These are phyloP conservation scores for Populus euphratica DNA, from an alignment of 345 rosid species.

Conservation along the genomic window DNA sequence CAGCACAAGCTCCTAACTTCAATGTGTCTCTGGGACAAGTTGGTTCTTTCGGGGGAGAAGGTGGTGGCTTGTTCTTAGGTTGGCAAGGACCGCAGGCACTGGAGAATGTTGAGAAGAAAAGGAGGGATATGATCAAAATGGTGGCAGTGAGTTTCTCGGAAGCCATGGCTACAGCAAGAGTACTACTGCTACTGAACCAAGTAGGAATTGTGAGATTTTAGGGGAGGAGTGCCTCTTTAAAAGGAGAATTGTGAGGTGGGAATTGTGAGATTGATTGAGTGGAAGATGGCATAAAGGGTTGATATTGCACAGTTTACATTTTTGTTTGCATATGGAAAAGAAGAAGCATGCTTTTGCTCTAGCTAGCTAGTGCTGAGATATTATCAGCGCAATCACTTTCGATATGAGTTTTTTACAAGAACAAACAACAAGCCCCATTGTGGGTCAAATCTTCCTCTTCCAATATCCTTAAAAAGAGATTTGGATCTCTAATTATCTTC, in stretches of 20 bases:
- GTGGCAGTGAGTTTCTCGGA: slow-evolving; percentile 22
- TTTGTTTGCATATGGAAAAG: slow-evolving; percentile 31
- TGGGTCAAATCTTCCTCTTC: background rate
- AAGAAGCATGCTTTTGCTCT: background rate
- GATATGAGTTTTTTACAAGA: too few relatives aligned
- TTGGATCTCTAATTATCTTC: too few relatives aligned
- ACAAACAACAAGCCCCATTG: background rate
- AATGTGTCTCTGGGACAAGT: slow-evolving; percentile 43
- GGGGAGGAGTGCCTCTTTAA: slow-evolving; percentile 7
- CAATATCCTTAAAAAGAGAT: too few relatives aligned
- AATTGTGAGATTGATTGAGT: slow-evolving; percentile 26
- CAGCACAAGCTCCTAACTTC: slow-evolving; percentile 52
- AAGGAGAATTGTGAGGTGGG: slow-evolving; percentile 40
- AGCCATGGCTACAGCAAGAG: slow-evolving; percentile 35
- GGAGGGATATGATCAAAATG: slow-evolving; percentile 33
- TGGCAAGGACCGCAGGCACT: slow-evolving; percentile 32
- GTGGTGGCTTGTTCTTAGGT: slow-evolving; percentile 1
- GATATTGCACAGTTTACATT: slow-evolving; percentile 20
- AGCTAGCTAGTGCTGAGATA: background rate
- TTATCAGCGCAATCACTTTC: background rate
- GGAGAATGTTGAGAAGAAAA: slow-evolving; percentile 27
- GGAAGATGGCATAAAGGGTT: slow-evolving; percentile 32
- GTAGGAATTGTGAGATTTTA: background rate
- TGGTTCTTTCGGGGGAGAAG: background rate
- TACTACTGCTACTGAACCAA: background rate